Base-by-base conservation (phyloP, 1,284 basidiomycete genomes). In the Coniophora puteana region DNA sequence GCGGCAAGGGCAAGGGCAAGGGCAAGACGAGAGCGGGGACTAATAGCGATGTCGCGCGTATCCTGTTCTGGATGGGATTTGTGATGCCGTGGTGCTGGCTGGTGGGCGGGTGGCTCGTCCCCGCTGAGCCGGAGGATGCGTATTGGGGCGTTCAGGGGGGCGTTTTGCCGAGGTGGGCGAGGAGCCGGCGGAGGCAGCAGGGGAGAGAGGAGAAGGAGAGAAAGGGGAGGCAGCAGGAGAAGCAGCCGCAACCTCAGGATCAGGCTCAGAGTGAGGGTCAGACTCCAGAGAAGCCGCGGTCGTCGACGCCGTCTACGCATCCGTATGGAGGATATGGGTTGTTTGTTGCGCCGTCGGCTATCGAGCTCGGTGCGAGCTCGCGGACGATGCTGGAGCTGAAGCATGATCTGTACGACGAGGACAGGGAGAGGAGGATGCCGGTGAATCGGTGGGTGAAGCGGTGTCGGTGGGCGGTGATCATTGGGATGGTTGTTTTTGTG, bases 31-130 rank as follows among this genome's bases (percentile, higher is more conserved):
- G n/a, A n/a, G n/a, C n/a, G n/a, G n/a, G n/a, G n/a, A n/a, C n/a
- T n/a, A n/a, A n/a, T n/a, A n/a, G n/a, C n/a, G 25, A 78, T 3
- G 71, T 73, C 3, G 69, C 80, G 14, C 74, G 73, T 53, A 70
- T 80, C 52, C 62, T 83, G 10, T 86, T 86, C 61, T 86, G 80
- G 78, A 46, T 79, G 0, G 83, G 83, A 1, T 86, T 86, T 49
- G 43, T 83, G 29, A 74, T 61, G 61, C 83, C 57, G 39, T 84
- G 60, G 69, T 86, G 55, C 51, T 86, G 83, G 83, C 68, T 86
- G 26, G 68, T 86, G 12, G 83, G 83, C 0, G 83, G 83, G 3
- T 86, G 83, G 83, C 72, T 82, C 49, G 68, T 82, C 45, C 71
- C 69, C 36, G 67, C 26, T 71, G 70, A 65, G 45, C 66, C 67